These are phyloP conservation scores for Thraustochytrium sp. DNA, from an alignment of 352 stramenopile genomes.

Conservation along the genomic window DNA sequence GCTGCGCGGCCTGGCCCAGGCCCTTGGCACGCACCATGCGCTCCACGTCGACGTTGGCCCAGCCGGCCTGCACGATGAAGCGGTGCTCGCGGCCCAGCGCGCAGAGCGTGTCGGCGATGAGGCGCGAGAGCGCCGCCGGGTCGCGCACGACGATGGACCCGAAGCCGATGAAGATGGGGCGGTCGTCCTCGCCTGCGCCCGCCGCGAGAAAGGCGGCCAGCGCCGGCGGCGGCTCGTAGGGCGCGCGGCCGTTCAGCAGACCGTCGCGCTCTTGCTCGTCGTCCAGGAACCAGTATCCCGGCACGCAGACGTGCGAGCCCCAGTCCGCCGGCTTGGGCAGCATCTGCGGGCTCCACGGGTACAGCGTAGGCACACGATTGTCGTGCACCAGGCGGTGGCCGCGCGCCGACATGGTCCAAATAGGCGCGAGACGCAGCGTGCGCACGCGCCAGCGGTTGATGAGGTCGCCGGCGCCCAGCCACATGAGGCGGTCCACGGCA, in stretches of 20 bases:
- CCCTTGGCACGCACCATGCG: background rate
- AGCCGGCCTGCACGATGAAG: conserved; percentile 34
- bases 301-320: conserved; percentile 35
- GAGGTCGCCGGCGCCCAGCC: conserved; percentile 31
- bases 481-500: conserved; percentile 39
- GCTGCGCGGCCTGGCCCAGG: too few species aligned
- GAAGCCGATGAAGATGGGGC: conserved; percentile 41
- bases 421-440: background rate
- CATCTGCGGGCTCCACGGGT: conserved; percentile 36
- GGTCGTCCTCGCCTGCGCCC: background rate
- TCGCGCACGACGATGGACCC: conserved; percentile 37
- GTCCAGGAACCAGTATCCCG: conserved; percentile 39
- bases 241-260: background rate
- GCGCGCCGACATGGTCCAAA: conserved; percentile 39
- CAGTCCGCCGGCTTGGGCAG: conserved; percentile 33
- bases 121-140: background rate
- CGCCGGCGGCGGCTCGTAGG: background rate
- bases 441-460: conserved; percentile 35
- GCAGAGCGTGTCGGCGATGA: conserved; percentile 18
- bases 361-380: background rate
- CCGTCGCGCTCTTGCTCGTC: background rate
- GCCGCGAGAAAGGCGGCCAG: background rate
- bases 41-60: background rate
- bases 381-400: conserved; percentile 22
- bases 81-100: background rate